These are phyloP conservation scores for Cordyceps militaris DNA, from an alignment of 2,329 filamentous ascomycete genomes.

Conservation along the genomic window DNA sequence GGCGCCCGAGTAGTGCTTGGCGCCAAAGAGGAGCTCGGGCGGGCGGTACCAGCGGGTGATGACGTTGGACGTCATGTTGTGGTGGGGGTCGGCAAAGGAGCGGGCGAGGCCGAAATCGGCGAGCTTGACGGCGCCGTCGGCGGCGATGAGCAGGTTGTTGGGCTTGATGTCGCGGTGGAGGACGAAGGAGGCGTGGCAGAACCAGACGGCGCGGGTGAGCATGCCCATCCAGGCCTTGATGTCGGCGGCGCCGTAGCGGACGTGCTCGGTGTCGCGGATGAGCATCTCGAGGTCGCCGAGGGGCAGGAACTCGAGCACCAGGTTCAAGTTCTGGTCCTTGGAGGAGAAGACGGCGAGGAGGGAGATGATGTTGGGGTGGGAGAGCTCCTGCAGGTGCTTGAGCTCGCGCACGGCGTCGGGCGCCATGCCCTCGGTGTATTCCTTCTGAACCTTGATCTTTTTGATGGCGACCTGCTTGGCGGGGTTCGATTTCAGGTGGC, in stretches of 20 bases:
- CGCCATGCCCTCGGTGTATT: slow-evolving; percentile 84
- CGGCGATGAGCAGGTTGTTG: slow-evolving; percentile 92
- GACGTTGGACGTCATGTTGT: slow-evolving; percentile 85
- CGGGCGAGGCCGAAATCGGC: slow-evolving; percentile 96
- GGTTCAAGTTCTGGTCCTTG: slow-evolving; percentile 92
- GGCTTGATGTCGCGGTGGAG: slow-evolving; percentile 98
- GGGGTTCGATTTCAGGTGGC: slow-evolving; percentile 68
- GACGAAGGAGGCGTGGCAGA: slow-evolving; percentile 91
- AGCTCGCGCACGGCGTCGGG: slow-evolving; percentile 95
- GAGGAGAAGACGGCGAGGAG: slow-evolving; percentile 90
- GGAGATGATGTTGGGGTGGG: slow-evolving; percentile 91
- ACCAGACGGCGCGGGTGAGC: slow-evolving; percentile 88
- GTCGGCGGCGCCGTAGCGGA: slow-evolving; percentile 79
- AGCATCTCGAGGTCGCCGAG: slow-evolving; percentile 93
- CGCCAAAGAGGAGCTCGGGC: slow-evolving; percentile 87
- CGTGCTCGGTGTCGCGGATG: slow-evolving; percentile 71
- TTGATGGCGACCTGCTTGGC: slow-evolving; percentile 79
- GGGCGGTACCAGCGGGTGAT: slow-evolving; percentile 97
- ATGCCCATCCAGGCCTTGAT: slow-evolving; percentile 99
- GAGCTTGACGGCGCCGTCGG: slow-evolving; percentile 87
- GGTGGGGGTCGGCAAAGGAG: slow-evolving; percentile 80
- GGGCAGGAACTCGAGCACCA: slow-evolving; percentile 90
- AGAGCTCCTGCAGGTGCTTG: slow-evolving; percentile 88
- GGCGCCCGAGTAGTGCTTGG: slow-evolving; percentile 78
- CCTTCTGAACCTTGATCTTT: slow-evolving; percentile 81